Evolutionary conservation across 1,284 basidiomycete genomes (phyloP).

Genomic region (Sphaerobolus stellatus): DNA sequence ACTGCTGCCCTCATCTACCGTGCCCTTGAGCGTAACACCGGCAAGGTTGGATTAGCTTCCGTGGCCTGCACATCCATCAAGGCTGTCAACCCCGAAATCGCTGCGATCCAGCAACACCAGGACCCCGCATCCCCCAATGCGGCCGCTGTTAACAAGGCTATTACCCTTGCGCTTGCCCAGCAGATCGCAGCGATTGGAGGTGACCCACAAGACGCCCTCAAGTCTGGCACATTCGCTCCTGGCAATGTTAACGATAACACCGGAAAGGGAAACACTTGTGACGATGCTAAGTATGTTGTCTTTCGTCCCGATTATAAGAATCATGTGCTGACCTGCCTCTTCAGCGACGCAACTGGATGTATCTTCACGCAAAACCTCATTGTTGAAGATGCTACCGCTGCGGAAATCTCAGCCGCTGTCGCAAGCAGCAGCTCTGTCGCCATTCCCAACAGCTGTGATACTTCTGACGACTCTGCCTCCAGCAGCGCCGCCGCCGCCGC

Average conservation of each 20-base stretch:
- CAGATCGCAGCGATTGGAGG: constrained; percentile 66
- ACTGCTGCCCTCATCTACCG: constrained; percentile 62
- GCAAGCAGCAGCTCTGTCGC: constrained; percentile 22
- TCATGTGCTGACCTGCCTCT: constrained; percentile 35
- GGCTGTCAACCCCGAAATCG: constrained; percentile 65
- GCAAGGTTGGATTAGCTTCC: constrained; percentile 49
- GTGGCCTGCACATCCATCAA: constrained; percentile 53
- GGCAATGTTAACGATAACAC: constrained; percentile 55
- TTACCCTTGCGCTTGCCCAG: constrained; percentile 56
- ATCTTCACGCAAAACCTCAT: constrained; percentile 63
- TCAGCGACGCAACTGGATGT: constrained; percentile 56
- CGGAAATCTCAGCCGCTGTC: constrained; percentile 60
- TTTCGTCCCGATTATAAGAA: neutral
- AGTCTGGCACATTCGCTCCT: constrained; percentile 65
- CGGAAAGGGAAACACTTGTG: constrained; percentile 33
- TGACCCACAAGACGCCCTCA: constrained; percentile 57
- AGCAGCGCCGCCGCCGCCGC: constrained; percentile 7
- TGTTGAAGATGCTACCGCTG: constrained; percentile 57
- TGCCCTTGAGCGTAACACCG: constrained; percentile 68
- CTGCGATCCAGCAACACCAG: constrained; percentile 66
- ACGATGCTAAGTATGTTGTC: constrained; percentile 17
- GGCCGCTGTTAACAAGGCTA: constrained; percentile 60
- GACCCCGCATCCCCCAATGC: constrained; percentile 63
- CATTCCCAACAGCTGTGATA: constrained; percentile 7
- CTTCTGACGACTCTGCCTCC: constrained; percentile 7